Evolutionary conservation across 2,329 filamentous ascomycete genomes (phyloP).

Genomic region (Rhynchosporium agropyri): DNA sequence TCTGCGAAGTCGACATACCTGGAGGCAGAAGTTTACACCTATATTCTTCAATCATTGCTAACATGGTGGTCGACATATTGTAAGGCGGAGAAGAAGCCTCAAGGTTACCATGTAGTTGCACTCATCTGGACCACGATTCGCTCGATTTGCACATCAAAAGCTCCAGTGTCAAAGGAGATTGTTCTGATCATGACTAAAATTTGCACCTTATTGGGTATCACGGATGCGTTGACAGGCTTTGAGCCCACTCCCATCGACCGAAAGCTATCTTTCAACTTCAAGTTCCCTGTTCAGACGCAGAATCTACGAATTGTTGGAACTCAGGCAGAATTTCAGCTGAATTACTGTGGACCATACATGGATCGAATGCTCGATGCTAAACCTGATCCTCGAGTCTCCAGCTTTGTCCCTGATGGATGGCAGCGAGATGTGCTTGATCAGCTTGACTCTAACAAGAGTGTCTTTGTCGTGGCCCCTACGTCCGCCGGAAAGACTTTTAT

Average conservation of each 20-base stretch:
- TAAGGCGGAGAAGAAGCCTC: constrained; percentile 39
- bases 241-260: constrained; percentile 40
- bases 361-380: constrained; percentile 72
- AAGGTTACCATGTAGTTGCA: constrained; percentile 48
- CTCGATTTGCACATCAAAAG: constrained; percentile 44
- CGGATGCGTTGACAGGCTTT: constrained; percentile 37
- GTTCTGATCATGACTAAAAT: constrained; percentile 42
- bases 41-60: constrained; percentile 52
- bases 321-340: constrained; percentile 65
- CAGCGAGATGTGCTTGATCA: constrained; percentile 73
- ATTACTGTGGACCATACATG: constrained; percentile 71
- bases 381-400: constrained; percentile 65
- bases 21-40: constrained; percentile 46
- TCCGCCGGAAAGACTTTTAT: constrained; percentile 84
- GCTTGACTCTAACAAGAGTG: constrained; percentile 69
- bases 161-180: constrained; percentile 48
- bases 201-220: constrained; percentile 42
- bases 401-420: constrained; percentile 76
- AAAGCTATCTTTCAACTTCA: constrained; percentile 50
- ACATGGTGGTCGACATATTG: constrained; percentile 51
- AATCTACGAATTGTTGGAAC: constrained; percentile 43
- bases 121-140: constrained; percentile 50
- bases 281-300: constrained; percentile 42
- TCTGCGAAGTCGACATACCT: constrained; percentile 36
- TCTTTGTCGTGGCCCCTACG: constrained; percentile 77